phyloP scores from a whole-genome alignment of 148 eudicot genomes.

The Fallopia convolvulus region DNA sequence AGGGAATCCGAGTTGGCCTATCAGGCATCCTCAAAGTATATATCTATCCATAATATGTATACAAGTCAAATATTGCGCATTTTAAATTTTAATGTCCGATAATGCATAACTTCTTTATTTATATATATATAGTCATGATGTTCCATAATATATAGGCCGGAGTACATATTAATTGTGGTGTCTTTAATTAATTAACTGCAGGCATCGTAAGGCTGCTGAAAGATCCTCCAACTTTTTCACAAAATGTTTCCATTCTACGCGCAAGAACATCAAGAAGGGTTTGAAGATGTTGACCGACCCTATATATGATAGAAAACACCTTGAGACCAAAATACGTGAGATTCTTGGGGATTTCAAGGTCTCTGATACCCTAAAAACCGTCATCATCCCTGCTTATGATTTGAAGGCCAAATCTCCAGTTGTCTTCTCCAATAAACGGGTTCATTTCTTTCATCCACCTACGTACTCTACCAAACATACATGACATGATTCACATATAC shows the following conservation, averaged over 20 bases:
- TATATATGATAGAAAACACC: constrained; percentile 29
- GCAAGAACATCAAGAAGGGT: neutral
- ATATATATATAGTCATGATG: neutral
- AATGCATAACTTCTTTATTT: too few species aligned
- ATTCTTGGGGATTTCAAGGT: constrained; percentile 18
- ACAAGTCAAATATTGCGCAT: too few species aligned
- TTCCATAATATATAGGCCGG: neutral
- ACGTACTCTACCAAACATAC: neutral
- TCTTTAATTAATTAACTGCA: too few species aligned
- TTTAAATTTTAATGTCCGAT: too few species aligned
- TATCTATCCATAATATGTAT: too few species aligned
- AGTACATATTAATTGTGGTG: too few species aligned
- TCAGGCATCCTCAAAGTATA: neutral
- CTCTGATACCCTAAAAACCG: constrained; percentile 23
- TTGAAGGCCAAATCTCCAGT: constrained; percentile 25
- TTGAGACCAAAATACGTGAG: constrained; percentile 7
- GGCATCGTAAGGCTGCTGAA: constrained; percentile 4
- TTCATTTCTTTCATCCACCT: neutral
- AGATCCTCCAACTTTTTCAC: neutral
- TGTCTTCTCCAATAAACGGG: constrained; percentile 24
- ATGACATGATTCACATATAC: neutral
- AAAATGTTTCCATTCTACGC: neutral
- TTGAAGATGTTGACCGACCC: constrained; percentile 22
- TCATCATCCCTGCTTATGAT: constrained; percentile 37
- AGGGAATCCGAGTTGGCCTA: constrained; percentile 11